These are phyloP conservation scores for Phallus indusiatus DNA, from an alignment of 768 basidiomycete species.

Conservation along the genomic window DNA sequence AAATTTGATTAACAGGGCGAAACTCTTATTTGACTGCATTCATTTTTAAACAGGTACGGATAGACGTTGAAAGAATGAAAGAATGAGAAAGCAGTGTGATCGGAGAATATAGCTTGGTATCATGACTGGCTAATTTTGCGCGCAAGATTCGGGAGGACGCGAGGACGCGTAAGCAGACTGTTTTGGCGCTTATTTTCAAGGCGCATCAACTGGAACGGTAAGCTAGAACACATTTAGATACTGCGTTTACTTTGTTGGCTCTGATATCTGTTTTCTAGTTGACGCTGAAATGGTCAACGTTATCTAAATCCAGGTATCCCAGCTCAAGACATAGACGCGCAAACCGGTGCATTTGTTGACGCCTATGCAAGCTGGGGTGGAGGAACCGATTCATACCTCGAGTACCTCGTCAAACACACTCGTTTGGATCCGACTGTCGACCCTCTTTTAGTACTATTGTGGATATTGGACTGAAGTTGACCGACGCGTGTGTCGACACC, in stretches of 20 bases:
- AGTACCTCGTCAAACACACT: conserved; percentile 66
- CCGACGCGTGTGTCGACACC: conserved; percentile 74
- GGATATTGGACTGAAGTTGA: conserved; percentile 46
- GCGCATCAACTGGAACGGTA: conserved; percentile 39
- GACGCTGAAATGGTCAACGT: conserved; percentile 19
- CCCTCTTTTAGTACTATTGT: conserved; percentile 60
- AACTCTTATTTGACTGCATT: too few species aligned
- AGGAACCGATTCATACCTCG: conserved; percentile 68
- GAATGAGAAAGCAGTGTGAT: too few species aligned
- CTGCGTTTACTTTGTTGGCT: not conserved
- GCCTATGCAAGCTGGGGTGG: conserved; percentile 59
- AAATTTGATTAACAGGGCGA: too few species aligned
- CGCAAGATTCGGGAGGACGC: too few species aligned
- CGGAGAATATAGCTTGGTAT: too few species aligned
- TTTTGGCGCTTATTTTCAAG: too few species aligned
- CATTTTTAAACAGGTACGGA: too few species aligned
- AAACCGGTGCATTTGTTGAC: conserved; percentile 37
- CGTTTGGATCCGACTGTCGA: conserved; percentile 60
- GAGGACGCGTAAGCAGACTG: too few species aligned
- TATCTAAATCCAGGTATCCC: conserved; percentile 48
- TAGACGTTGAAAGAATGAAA: too few species aligned
- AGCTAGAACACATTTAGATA: conserved; percentile 10
- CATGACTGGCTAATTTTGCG: too few species aligned
- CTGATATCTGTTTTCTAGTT: not conserved
- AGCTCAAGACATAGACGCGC: conserved; percentile 48